These are phyloP conservation scores for Grosmannia penicillata DNA, from an alignment of 2,329 filamentous ascomycete species.

Conservation along the genomic window DNA sequence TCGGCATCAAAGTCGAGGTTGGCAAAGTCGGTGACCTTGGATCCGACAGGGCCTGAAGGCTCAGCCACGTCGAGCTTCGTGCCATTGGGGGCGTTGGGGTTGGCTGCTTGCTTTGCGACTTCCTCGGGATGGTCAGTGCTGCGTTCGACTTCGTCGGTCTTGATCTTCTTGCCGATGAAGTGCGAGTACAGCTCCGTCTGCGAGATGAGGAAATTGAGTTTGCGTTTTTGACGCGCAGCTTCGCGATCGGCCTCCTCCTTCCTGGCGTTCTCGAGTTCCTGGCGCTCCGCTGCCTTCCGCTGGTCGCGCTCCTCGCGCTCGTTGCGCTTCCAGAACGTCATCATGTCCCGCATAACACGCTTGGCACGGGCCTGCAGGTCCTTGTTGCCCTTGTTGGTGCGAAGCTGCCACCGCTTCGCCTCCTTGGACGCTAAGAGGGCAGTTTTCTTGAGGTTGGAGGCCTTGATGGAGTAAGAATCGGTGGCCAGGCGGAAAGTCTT, in stretches of 20 bases:
- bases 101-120: slow-evolving; percentile 34
- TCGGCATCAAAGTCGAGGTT: slow-evolving; percentile 92
- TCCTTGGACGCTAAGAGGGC: slow-evolving; percentile 94
- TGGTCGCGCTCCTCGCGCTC: slow-evolving; percentile 93
- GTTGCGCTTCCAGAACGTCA: slow-evolving; percentile 98
- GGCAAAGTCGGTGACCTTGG: slow-evolving; percentile 85
- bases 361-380: slow-evolving; percentile 94
- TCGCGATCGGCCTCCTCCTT: slow-evolving; percentile 96
- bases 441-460: slow-evolving; percentile 95
- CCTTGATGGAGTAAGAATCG: slow-evolving; percentile 71
- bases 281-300: slow-evolving; percentile 83
- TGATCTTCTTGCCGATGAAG: slow-evolving; percentile 99
- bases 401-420: slow-evolving; percentile 89
- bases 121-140: slow-evolving; percentile 73
- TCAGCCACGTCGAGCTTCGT: slow-evolving; percentile 31
- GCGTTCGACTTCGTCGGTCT: slow-evolving; percentile 86
- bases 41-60: slow-evolving; percentile 35
- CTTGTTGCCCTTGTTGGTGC: slow-evolving; percentile 97
- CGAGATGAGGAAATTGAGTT: slow-evolving; percentile 98
- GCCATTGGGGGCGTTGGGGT: slow-evolving; percentile 6
- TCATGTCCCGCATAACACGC: slow-evolving; percentile 98
- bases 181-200: slow-evolving; percentile 98
- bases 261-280: slow-evolving; percentile 91
- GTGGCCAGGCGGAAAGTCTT: slow-evolving; percentile 84
- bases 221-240: slow-evolving; percentile 92